Percentiles rank a stretch among this genome's conserved stretches.
phyloP scores from a whole-genome alignment of 192 early-diverging fungal species.

The Backusella liffmaniae region DNA sequence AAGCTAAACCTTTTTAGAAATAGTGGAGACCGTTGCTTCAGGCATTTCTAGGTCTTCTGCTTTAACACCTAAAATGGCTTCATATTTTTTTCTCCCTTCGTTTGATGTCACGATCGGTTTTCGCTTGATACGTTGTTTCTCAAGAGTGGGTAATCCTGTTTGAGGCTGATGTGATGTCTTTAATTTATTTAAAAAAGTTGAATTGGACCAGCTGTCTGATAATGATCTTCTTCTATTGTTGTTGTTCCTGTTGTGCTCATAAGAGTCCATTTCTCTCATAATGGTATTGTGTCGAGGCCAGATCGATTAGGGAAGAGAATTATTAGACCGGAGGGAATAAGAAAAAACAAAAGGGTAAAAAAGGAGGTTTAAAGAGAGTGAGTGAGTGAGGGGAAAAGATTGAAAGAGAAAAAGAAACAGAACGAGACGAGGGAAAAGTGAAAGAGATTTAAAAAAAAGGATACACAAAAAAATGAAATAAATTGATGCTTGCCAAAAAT shows the following conservation, averaged over 20 bases:
- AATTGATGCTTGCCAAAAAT: conserved; percentile 7
- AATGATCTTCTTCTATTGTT: not conserved
- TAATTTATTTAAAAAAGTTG: conserved; percentile 2
- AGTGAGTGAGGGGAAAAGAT: not conserved
- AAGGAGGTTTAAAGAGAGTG: no score
- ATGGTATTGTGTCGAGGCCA: not conserved
- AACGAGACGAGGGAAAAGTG: not conserved
- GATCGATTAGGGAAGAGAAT: not conserved
- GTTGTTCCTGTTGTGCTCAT: not conserved
- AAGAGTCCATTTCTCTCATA: conserved; percentile 2
- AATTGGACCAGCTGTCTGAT: not conserved
- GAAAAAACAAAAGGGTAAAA: not conserved
- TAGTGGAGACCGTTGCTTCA: not conserved
- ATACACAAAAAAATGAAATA: conserved; percentile 4
- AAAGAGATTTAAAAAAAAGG: not conserved
- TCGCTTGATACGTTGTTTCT: not conserved
- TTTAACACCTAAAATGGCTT: conserved; percentile 11
- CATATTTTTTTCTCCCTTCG: conserved; percentile 8
- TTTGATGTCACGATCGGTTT: not conserved
- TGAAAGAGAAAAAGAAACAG: not conserved
- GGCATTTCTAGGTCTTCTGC: conserved; percentile 10
- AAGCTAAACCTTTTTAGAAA: not conserved
- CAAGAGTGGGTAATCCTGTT: not conserved
- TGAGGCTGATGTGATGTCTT: not conserved
- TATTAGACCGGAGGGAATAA: not conserved